Conservation (phyloP, 2,329 filamentous ascomycete genomes). For the Bisporella sp. region DNA sequence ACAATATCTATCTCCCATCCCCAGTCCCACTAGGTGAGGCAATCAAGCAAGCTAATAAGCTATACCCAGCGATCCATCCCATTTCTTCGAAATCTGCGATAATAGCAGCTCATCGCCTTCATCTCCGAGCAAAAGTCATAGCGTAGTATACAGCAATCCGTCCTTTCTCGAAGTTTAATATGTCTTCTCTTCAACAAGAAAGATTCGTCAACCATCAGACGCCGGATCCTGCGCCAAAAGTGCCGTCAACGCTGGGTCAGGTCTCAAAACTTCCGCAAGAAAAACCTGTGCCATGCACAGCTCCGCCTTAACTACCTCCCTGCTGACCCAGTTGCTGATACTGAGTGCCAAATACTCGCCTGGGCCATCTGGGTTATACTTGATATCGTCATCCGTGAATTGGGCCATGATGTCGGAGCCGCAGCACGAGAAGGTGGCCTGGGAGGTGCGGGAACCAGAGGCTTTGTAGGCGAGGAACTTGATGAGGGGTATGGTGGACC, state of each 20-base stretch:
- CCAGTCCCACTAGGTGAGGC: too few species aligned
- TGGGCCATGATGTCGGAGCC: constrained; percentile 11
- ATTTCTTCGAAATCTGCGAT: too few species aligned
- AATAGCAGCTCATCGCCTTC: too few species aligned
- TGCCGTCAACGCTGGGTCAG: neutral
- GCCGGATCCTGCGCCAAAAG: neutral
- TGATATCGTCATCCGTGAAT: constrained; percentile 5
- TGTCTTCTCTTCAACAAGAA: too few species aligned
- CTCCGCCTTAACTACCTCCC: neutral
- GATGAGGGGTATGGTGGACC: constrained; percentile 12
- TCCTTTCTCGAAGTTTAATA: too few species aligned
- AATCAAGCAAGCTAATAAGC: too few species aligned
- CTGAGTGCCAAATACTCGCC: constrained; percentile 11
- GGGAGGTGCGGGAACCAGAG: neutral
- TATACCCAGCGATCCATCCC: too few species aligned
- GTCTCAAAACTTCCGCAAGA: neutral
- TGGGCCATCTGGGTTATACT: constrained; percentile 11
- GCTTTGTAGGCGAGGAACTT: constrained; percentile 6
- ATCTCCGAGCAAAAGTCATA: too few species aligned
- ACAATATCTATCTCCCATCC: too few species aligned
- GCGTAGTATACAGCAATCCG: neutral
- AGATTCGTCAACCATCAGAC: neutral
- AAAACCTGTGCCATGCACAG: neutral
- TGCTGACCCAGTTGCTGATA: neutral
- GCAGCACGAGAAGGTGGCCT: constrained; percentile 8